Base-by-base conservation (phyloP, 148 eudicot species). In the Fallopia convolvulus region DNA sequence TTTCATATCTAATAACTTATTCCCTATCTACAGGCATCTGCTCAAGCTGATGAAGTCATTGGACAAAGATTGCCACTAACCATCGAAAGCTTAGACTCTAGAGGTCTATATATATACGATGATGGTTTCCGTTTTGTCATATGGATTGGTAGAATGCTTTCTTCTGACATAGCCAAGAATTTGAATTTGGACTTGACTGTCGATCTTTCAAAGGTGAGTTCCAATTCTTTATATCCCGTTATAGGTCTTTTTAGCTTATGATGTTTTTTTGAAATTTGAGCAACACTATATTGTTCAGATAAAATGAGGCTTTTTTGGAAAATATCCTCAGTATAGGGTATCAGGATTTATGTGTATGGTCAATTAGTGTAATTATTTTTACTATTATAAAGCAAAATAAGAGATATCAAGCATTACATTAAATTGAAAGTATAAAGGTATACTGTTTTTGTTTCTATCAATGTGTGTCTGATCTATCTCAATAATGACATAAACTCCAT, bases 61-160 rank as follows among this genome's bases (percentile, higher is more conserved):
- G 81, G 70, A 44, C 87, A 80, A 74, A 86, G 93, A 77, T 76
- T 95, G 75, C 93, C 98, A 48, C 85, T 95, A 20, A 81, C 89
- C 75, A 89, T 86, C 80, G 93, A 93, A 74, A 93, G 99, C 89
- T 88, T 95, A 77, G 98, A 95, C 79, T 79, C 98, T 21, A 86
- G 90, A 83, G 99, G 98, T 41, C 88, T 95, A 83, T 95, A 93
- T 87, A 74, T 93, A 8, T 93, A 82, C 79, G 98, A 95, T 84
- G 92, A 95, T 81, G 99, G 99, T 83, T 90, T 95, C 74, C 89
- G 90, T 75, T 88, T 95, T 87, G 93, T 95, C 78, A 81, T 95
- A 78, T 95, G 99, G 99, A 88, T 91, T 87, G 99, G 99, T 52
- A 88, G 89, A 76, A 87, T 89, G 88, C 82, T 91, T 78, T 89